These are phyloP conservation scores for Omphalea diandra DNA, from an alignment of 441 rosid species.

Conservation along the genomic window DNA sequence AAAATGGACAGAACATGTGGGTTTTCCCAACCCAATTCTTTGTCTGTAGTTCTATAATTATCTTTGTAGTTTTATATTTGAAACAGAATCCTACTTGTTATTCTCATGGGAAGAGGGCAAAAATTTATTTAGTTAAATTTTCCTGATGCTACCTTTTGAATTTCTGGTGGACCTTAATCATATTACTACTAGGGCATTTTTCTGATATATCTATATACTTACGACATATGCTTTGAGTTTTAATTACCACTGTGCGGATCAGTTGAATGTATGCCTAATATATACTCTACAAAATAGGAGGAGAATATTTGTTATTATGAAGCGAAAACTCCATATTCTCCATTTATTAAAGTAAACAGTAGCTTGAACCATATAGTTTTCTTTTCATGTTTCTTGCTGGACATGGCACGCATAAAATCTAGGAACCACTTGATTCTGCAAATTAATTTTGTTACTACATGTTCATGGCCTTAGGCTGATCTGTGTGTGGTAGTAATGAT, in stretches of 20 bases:
- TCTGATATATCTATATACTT: not conserved
- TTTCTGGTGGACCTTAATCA: not conserved
- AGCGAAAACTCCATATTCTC: too few species aligned
- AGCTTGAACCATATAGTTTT: too few species aligned
- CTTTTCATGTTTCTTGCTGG: too few species aligned
- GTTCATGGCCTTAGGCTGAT: too few species aligned
- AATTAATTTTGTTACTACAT: too few species aligned
- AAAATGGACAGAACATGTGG: conserved; percentile 34
- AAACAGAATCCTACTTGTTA: not conserved
- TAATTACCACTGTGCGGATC: not conserved
- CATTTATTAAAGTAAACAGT: too few species aligned
- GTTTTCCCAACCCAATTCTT: conserved; percentile 23
- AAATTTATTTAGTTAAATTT: not conserved
- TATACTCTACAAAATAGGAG: too few species aligned
- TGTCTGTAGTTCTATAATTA: not conserved
- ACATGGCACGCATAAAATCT: too few species aligned
- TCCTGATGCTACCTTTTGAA: not conserved
- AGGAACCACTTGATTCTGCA: too few species aligned
- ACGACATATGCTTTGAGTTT: not conserved
- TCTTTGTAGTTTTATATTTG: not conserved
- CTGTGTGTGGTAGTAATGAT: too few species aligned
- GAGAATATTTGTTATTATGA: too few species aligned
- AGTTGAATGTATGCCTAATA: too few species aligned
- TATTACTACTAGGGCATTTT: not conserved
- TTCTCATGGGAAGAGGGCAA: not conserved